Evolutionary conservation across 2,329 filamentous ascomycete genomes (phyloP), one percentile per base, ranked within the genome.

Genomic region (Pseudocercospora pini-densiflorae): DNA sequence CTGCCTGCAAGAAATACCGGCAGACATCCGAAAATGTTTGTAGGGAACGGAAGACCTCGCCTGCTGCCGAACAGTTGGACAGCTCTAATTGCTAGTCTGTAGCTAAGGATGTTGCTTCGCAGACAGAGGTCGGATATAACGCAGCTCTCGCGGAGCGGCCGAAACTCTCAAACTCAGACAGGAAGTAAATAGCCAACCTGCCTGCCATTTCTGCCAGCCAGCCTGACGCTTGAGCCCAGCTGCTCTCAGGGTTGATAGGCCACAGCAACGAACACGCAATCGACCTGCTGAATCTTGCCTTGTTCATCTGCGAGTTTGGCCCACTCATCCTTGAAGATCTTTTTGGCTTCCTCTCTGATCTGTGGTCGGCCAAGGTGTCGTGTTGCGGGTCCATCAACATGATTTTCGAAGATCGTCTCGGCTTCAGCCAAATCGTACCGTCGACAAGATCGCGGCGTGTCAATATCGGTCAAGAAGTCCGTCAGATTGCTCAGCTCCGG

Each of bases 241-340:
- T 12, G 49, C 12, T 2, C 40, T 49, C 24, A 43, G 16, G 74
- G 69, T 36, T 76, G 79, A 24, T 10, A 72, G 66, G 76, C 79
- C 40, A 80, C 66, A 2, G 71, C 78, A 3, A 82, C 70, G 59
- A 77, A 81, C 0, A 81, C 79, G 2, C 76, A 73, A 63, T 81
- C 79, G 8, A 80, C 70, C 61, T 80, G 79, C 51, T 76, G 74
- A 3, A 81, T 73, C 57, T 77, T 77, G 12, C 79, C 79, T 58
- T 78, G 71, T 10, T 74, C 74, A 45, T 74, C 64, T 3, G 78
- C 78, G 51, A 79, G 31, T 43, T 78, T 77, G 27, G 73, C 73
- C 79, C 79, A 81, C 55, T 81, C 79, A 47, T 71, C 67, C 33
- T 55, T 43, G 58, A 76, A 77, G 9, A 75, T 21, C 1, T 64